Conservation (phyloP, 441 rosid species). For the Viola pubescens region DNA sequence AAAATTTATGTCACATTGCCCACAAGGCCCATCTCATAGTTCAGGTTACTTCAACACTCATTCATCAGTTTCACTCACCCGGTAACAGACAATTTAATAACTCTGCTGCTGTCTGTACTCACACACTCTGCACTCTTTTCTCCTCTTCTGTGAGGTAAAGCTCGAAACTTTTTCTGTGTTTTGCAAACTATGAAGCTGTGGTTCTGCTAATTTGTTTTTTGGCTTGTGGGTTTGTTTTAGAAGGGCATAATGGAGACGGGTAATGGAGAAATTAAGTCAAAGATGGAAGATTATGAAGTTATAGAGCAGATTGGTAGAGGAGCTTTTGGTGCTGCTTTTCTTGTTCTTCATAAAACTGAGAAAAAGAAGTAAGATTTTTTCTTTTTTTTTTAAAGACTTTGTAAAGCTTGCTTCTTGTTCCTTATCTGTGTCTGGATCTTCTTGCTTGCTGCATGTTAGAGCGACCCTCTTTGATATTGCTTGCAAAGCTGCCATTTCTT, state of each 20-base stretch:
- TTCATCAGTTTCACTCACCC: constrained; percentile 9
- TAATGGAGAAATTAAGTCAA: constrained; percentile 39
- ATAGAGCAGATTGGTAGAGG: constrained; percentile 83
- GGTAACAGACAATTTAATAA: not conserved
- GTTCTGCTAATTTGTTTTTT: constrained; percentile 11
- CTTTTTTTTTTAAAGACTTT: constrained; percentile 1
- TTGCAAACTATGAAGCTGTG: constrained; percentile 10
- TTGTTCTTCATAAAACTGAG: constrained; percentile 63
- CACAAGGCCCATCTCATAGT: constrained; percentile 12
- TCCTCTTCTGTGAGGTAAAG: constrained; percentile 1
- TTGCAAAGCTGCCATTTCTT: not conserved
- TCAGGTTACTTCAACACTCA: constrained; percentile 1
- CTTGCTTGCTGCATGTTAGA: constrained; percentile 1
- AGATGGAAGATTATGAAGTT: constrained; percentile 64
- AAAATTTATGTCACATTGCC: constrained; percentile 1
- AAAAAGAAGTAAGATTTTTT: constrained; percentile 44
- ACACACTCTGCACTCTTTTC: not conserved
- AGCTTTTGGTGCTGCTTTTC: constrained; percentile 75
- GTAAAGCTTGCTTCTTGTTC: constrained; percentile 1
- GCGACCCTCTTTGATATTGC: not conserved
- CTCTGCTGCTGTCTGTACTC: constrained; percentile 7
- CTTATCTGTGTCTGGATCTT: constrained; percentile 12
- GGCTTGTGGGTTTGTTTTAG: constrained; percentile 13
- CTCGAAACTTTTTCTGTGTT: not conserved
- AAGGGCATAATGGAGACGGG: constrained; percentile 52